Evolutionary conservation across 352 stramenopile genomes (phyloP).

Genomic region (Elongisporangium undulatum): DNA sequence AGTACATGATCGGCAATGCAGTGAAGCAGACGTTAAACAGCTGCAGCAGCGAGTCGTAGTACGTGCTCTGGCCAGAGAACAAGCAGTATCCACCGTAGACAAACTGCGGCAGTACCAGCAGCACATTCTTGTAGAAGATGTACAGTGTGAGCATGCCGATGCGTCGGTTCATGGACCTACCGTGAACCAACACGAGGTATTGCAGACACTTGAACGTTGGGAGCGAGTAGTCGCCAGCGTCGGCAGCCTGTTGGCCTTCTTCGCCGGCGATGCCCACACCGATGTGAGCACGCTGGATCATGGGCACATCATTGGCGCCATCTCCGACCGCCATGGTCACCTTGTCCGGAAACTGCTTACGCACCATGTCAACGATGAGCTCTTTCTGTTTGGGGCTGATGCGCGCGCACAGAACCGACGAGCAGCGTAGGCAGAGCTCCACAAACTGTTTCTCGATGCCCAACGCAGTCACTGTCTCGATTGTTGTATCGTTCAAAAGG

Average conservation of each 20-base stretch:
- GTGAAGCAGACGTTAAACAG: conserved; percentile 84
- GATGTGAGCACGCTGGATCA: conserved; percentile 85
- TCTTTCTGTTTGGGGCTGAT: conserved; percentile 97
- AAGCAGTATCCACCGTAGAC: conserved; percentile 68
- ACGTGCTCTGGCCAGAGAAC: conserved; percentile 74
- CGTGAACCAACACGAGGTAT: conserved; percentile 84
- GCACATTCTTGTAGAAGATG: conserved; percentile 88
- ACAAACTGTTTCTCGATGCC: conserved; percentile 43
- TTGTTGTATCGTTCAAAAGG: conserved; percentile 41
- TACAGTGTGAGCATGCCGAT: conserved; percentile 69
- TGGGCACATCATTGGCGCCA: conserved; percentile 91
- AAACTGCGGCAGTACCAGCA: conserved; percentile 77
- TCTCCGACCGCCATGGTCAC: conserved; percentile 85
- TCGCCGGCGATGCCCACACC: conserved; percentile 58
- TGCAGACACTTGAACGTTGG: conserved; percentile 84
- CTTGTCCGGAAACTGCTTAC: conserved; percentile 30
- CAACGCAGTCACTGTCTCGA: conserved; percentile 35
- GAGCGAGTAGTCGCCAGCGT: conserved; percentile 89
- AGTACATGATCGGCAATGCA: conserved; percentile 58
- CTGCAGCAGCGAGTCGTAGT: conserved; percentile 74
- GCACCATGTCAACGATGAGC: conserved; percentile 93
- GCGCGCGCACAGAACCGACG: conserved; percentile 94
- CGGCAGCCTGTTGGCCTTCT: conserved; percentile 81
- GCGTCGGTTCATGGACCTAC: conserved; percentile 67
- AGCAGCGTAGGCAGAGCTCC: conserved; percentile 64